Base-by-base conservation (phyloP, 495 filamentous ascomycete species). In the Schizothecium vesticola region DNA sequence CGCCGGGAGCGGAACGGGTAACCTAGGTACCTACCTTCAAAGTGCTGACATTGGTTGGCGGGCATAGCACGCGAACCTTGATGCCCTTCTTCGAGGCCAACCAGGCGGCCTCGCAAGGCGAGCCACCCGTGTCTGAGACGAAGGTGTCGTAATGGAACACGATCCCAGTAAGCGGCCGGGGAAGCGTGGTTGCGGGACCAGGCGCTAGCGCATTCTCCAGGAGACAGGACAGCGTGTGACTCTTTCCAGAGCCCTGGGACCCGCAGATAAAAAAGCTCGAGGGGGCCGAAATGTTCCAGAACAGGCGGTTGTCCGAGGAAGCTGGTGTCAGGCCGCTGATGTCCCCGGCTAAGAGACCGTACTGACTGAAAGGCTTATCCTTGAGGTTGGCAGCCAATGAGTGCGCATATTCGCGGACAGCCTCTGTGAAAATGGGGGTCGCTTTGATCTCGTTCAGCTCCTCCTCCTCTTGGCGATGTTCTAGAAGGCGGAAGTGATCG, bases 221-320 rank as follows among this genome's bases (percentile, higher is more conserved):
- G 25, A 94, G 77, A 72, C 89, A 92, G 0, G 89, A 86, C 16
- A 92, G 75, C 0, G 89, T 91, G 71, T 93, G 89, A 57, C 86
- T 89, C 79, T 93, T 94, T 2, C 91, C 91, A 59, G 87, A 89
- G 0, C 90, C 91, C 74, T 93, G 91, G 59, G 85, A 85, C 7
- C 91, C 91, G 69, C 91, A 94, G 59, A 94, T 90, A 75, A 93
- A 93, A 0, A 84, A 83, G 43, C 87, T 90, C 8, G 85, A 90
- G 1, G 91, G 90, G 0, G 85, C 80, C 9, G 88, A 82, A 3
- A 89, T 83, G 72, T 94, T 94, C 73, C 89, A 83, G 59, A 88
- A 86, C 1, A 92, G 69, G 1, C 87, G 80, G 0, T 82, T 80
- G 65, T 89, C 87, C 9, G 75, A 64, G 61, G 56, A 29, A 7